These are phyloP conservation scores for Polygonum aviculare DNA, from an alignment of 148 eudicot species.

Conservation along the genomic window DNA sequence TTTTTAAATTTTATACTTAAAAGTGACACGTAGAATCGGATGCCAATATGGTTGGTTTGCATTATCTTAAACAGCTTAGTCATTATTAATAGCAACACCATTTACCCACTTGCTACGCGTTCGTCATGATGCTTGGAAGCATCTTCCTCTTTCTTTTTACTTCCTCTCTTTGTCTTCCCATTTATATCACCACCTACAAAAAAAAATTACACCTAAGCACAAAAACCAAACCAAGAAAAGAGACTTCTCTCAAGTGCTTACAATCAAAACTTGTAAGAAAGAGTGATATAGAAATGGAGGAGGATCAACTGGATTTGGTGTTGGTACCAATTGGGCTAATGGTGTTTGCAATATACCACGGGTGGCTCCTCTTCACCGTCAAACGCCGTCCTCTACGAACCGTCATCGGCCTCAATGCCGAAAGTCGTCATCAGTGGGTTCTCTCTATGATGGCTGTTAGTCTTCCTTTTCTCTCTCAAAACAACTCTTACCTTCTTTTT, in stretches of 20 bases:
- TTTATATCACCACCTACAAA: neutral
- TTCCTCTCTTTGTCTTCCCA: neutral
- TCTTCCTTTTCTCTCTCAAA: neutral
- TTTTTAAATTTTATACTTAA: neutral
- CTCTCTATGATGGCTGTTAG: conserved; percentile 57
- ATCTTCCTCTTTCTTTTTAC: neutral
- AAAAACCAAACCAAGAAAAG: neutral
- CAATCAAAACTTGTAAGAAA: neutral
- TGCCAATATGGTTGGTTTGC: neutral
- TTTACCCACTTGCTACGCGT: neutral
- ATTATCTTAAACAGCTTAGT: neutral
- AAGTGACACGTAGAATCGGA: neutral
- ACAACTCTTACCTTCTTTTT: neutral
- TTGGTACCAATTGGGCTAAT: conserved; percentile 49
- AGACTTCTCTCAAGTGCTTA: neutral
- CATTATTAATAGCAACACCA: neutral
- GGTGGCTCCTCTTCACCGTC: conserved; percentile 47
- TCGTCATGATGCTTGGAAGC: neutral
- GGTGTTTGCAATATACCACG: conserved; percentile 45
- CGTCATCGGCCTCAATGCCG: conserved; percentile 64
- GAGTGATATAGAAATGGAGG: conserved; percentile 26
- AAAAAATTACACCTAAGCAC: neutral
- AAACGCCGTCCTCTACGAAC: conserved; percentile 39
- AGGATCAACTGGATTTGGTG: conserved; percentile 35
- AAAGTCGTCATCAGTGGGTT: conserved; percentile 58